Evolutionary conservation across 257 asterid species (phyloP), one percentile per base, ranked within the genome.

Genomic region (Lithospermum erythrorhizon): DNA sequence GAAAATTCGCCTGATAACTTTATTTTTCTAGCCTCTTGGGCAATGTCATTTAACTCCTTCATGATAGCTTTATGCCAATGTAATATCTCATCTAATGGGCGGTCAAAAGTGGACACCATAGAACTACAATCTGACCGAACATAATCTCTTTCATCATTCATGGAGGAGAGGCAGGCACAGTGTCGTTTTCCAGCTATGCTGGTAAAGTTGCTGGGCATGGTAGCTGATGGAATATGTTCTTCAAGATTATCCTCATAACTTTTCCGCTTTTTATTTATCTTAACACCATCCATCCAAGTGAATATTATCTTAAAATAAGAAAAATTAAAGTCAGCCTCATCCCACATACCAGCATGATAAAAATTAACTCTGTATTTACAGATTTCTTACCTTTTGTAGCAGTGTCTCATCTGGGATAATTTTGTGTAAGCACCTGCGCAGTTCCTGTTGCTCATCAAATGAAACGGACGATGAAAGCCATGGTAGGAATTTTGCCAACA

Each of bases 401-500:
- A 91, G 86, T 67, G 70, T 76, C 77, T 91, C 98, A 21, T 83
- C 79, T 6, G 98, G 98, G 70, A 91, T 82, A 56, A 88, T 77
- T 69, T 77, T 85, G 71, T 79, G 82, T 78, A 91, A 81, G 86
- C 94, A 91, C 71, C 80, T 82, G 58, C 81, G 94, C 98, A 91
- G 83, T 68, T 86, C 96, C 76, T 81, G 84, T 52, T 87, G 67
- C 71, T 91, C 98, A 63, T 91, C 98, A 29, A 83, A 59, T 22
- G 94, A 88, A 69, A 87, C 76, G 66, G 98, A 87, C 53, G 85
- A 79, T 47, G 98, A 78, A 75, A 91, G 98, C 98, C 98, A 91
- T 20, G 98, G 98, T 75, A 91, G 83, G 71, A 91, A 87, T 70
- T 91, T 95, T 65, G 95, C 96, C 96, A 91, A 85, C 98, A 91